Evolutionary conservation across 768 basidiomycete species (phyloP).

Genomic region (Agaricus subrufescens): DNA sequence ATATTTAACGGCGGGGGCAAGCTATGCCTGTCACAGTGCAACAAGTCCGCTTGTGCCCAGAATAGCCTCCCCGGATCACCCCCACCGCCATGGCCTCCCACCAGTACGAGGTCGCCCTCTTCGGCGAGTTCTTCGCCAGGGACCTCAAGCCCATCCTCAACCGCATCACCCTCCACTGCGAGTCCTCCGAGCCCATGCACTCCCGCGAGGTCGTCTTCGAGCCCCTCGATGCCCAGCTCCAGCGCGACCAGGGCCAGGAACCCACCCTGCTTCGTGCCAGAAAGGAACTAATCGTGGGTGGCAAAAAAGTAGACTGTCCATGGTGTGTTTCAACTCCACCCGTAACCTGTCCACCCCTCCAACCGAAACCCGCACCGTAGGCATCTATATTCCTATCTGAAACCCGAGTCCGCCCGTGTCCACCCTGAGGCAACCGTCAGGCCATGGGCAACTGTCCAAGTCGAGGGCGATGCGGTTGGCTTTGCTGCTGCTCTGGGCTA

Average conservation of each 20-base stretch:
- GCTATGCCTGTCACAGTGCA: neutral
- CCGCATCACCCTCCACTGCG: constrained; percentile 76
- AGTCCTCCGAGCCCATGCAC: constrained; percentile 71
- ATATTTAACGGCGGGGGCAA: neutral
- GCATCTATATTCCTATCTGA: constrained; percentile 76
- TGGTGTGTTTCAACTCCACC: constrained; percentile 42
- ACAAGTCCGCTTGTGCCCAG: too few relatives aligned
- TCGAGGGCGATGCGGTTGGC: constrained; percentile 73
- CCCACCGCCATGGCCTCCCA: constrained; percentile 44
- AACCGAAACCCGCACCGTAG: constrained; percentile 26
- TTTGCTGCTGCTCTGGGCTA: constrained; percentile 82
- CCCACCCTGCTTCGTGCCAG: constrained; percentile 68
- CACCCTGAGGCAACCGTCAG: constrained; percentile 86
- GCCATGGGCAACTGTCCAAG: constrained; percentile 78
- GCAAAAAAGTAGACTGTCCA: constrained; percentile 40
- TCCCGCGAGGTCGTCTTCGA: constrained; percentile 79
- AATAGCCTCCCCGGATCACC: neutral
- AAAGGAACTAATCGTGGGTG: constrained; percentile 56
- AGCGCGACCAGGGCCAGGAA: constrained; percentile 58
- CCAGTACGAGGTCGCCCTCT: constrained; percentile 77
- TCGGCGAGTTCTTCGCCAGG: constrained; percentile 74
- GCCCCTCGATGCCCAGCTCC: constrained; percentile 61
- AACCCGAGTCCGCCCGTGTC: constrained; percentile 78
- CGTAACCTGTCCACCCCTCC: neutral
- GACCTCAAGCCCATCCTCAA: constrained; percentile 77